Percentiles rank a stretch among this genome's conserved stretches.
Conservation (phyloP, 306 rosid genomes). For the Rubus idaeus region DNA sequence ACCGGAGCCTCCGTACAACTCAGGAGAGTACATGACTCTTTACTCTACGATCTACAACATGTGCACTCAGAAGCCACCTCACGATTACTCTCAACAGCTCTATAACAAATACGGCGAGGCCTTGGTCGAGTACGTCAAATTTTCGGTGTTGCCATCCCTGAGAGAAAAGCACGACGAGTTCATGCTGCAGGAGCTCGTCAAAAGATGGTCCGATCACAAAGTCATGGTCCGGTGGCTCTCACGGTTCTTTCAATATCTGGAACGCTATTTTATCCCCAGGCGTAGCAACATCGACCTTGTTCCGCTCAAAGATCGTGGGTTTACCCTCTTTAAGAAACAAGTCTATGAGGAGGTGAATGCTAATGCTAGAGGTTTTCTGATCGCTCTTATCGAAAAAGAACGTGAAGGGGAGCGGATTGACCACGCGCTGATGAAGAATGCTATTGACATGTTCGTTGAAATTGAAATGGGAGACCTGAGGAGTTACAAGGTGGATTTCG, state of each 20-base stretch:
- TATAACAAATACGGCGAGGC: slow-evolving; percentile 33
- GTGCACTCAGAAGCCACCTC: slow-evolving; percentile 46
- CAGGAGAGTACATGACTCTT: background rate
- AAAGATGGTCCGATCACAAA: slow-evolving; percentile 52
- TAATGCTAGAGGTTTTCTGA: slow-evolving; percentile 44
- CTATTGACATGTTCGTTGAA: slow-evolving; percentile 38
- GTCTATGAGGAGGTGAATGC: slow-evolving; percentile 42
- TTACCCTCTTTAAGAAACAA: slow-evolving; percentile 42
- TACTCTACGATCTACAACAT: slow-evolving; percentile 38
- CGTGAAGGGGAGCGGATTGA: slow-evolving; percentile 84
- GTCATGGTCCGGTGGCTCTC: slow-evolving; percentile 51
- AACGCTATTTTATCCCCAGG: slow-evolving; percentile 34
- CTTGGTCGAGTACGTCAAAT: slow-evolving; percentile 25
- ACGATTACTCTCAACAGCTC: slow-evolving; percentile 39
- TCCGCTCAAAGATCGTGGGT: slow-evolving; percentile 31
- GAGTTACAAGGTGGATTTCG: slow-evolving; percentile 54
- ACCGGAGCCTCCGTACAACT: background rate
- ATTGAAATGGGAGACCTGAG: slow-evolving; percentile 58
- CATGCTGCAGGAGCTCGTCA: slow-evolving; percentile 59
- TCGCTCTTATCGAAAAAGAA: slow-evolving; percentile 55
- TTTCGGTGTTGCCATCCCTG: slow-evolving; percentile 45
- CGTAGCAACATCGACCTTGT: slow-evolving; percentile 35
- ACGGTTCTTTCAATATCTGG: slow-evolving; percentile 45
- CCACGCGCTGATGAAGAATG: slow-evolving; percentile 49
- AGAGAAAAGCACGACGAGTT: slow-evolving; percentile 58